Percentiles rank a stretch among this genome's conserved stretches.
Evolutionary conservation across 208 protist genomes (phyloP).

Genomic region (Leishmania amazonensis): DNA sequence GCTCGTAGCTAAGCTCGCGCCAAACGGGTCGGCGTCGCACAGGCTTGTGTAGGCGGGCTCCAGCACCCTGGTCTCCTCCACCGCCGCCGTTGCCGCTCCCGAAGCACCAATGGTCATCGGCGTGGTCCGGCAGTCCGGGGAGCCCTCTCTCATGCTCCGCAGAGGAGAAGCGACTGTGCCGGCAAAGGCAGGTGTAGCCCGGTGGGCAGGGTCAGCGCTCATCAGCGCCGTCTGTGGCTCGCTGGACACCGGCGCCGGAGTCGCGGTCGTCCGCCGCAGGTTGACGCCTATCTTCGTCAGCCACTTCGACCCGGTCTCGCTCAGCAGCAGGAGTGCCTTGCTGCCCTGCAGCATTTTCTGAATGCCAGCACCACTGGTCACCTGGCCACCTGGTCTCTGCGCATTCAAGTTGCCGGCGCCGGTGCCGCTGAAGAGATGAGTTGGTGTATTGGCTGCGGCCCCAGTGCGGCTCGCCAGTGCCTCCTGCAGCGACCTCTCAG

Average conservation of each 20-base stretch:
- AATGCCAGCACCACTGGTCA: constrained; percentile 7
- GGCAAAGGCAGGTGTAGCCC: neutral
- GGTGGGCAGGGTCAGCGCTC: neutral
- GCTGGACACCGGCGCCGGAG: constrained; percentile 6
- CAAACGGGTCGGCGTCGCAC: neutral
- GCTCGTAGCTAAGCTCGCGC: no score
- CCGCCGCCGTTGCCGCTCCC: neutral
- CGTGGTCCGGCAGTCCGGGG: neutral
- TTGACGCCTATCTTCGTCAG: constrained; percentile 20
- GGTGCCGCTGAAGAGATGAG: neutral
- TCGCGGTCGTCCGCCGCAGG: constrained; percentile 7
- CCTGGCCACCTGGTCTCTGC: neutral
- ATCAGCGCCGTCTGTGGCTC: neutral
- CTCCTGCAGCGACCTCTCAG: constrained; percentile 27
- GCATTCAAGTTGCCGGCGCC: neutral
- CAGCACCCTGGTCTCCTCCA: neutral
- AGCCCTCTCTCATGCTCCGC: neutral
- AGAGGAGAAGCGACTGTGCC: neutral
- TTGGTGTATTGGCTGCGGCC: neutral
- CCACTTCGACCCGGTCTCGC: constrained; percentile 33
- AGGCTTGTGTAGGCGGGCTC: neutral
- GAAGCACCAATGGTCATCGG: neutral
- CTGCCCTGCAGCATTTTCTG: constrained; percentile 27
- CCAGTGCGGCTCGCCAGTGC: constrained; percentile 15
- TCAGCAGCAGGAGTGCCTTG: constrained; percentile 20